Evolutionary conservation across 352 stramenopile genomes (phyloP).

Genomic region (Globisporangium abappressorium): DNA sequence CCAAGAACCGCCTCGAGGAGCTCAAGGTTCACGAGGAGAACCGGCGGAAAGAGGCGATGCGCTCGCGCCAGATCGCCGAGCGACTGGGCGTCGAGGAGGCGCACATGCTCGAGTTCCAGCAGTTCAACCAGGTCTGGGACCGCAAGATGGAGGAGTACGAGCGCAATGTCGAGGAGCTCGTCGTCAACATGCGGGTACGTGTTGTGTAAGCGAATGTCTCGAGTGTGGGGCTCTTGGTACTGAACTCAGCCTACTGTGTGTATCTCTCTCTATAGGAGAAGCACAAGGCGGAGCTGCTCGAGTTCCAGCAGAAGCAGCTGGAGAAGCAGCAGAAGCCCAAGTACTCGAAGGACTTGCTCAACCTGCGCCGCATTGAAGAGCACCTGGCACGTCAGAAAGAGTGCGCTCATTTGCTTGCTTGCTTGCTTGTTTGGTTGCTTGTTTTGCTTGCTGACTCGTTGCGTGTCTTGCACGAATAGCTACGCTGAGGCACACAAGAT

Average conservation of each 20-base stretch:
- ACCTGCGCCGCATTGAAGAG: conserved; percentile 92
- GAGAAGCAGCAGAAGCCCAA: conserved; percentile 91
- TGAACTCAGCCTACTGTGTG: background rate
- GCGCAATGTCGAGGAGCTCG: conserved; percentile 87
- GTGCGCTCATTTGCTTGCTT: conserved; percentile 28
- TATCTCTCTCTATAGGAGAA: conserved; percentile 46
- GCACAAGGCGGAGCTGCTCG: conserved; percentile 85
- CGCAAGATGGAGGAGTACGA: conserved; percentile 96
- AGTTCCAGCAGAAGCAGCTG: conserved; percentile 92
- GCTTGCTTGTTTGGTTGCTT: background rate
- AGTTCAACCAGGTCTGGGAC: conserved; percentile 97
- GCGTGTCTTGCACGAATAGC: conserved; percentile 19
- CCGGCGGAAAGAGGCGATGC: conserved; percentile 92
- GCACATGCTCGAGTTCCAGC: conserved; percentile 98
- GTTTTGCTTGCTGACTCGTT: conserved; percentile 5
- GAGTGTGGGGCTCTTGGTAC: background rate
- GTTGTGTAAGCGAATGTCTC: background rate
- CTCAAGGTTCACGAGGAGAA: conserved; percentile 97
- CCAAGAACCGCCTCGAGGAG: conserved; percentile 95
- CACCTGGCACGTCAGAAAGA: conserved; percentile 89
- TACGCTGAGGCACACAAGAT: conserved; percentile 96
- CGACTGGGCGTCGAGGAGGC: conserved; percentile 94
- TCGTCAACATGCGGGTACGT: conserved; percentile 85
- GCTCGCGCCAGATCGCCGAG: conserved; percentile 93
- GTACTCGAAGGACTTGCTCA: conserved; percentile 94